Evolutionary conservation across 805 yeast species (phyloP), one percentile per base, ranked within the genome.

Genomic region (Wickerhamiella brachini): DNA sequence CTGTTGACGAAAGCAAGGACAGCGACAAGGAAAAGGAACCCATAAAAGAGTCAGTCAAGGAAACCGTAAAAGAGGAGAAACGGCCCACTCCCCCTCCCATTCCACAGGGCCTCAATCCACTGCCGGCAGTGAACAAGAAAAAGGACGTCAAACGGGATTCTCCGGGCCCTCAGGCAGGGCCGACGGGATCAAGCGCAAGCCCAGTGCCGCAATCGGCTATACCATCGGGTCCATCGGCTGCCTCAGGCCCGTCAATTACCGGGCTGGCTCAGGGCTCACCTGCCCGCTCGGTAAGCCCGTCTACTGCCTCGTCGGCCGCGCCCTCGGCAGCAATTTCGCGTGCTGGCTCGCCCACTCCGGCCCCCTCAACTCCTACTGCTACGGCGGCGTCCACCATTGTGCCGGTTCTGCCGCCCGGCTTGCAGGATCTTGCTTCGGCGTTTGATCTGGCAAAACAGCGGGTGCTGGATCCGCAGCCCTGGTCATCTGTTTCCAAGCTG

Each of bases 401-500:
- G 18, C 41, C 41, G 7, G 44, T 53, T 5, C 62, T 71, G 12
- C 74, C 74, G 2, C 70, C 71, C 3, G 74, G 73, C 0, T 58
- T 70, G 22, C 71, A 66, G 52, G 72, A 68, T 48, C 59, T 70
- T 5, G 63, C 65, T 13, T 54, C 61, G 26, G 63, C 71, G 7
- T 64, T 69, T 31, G 69, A 69, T 20, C 63, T 65, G 3, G 73
- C 79, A 54, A 63, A 66, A 63, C 60, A 59, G 34, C 68, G 83
- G 44, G 63, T 78, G 38, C 64, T 64, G 31, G 71, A 75, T 49
- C 83, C 85, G 22, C 71, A 78, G 24, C 71, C 80, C 17, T 45
- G 55, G 37, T 72, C 72, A 26, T 64, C 76, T 2, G 79, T 85
- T 22, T 69, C 76, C 48, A 73, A 74, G 52, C 70, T 77, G 58